A percentile compares a stretch with the other conserved stretches of the same genome.
Evolutionary conservation across 805 yeast species (phyloP).

Genomic region (Candida ortonii): DNA sequence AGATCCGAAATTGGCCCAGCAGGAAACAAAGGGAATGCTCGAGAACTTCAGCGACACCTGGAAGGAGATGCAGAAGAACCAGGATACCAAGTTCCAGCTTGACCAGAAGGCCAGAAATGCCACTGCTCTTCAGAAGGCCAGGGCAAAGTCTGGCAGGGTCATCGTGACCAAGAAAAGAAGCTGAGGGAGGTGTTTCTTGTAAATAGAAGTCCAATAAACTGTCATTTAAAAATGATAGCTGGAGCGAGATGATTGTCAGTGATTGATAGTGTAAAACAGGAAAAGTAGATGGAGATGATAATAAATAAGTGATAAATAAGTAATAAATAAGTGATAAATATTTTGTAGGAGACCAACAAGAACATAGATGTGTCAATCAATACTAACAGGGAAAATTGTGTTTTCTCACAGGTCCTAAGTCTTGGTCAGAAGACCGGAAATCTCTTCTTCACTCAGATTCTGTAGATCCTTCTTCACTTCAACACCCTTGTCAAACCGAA

Average conservation of each 20-base stretch:
- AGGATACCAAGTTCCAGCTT: slow-evolving; percentile 24
- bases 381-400: too few relatives aligned
- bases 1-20: slow-evolving; percentile 25
- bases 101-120: slow-evolving; percentile 30
- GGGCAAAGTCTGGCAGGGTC: slow-evolving; percentile 26
- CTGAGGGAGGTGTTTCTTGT: slow-evolving; percentile 2
- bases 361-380: too few relatives aligned
- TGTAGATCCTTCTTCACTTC: slow-evolving; percentile 49
- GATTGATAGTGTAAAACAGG: too few relatives aligned
- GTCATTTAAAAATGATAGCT: too few relatives aligned
- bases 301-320: slow-evolving; percentile 6
- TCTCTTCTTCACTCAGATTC: slow-evolving; percentile 45
- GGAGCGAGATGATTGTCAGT: too few relatives aligned
- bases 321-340: slow-evolving; percentile 11
- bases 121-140: slow-evolving; percentile 25
- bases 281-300: slow-evolving; percentile 1
- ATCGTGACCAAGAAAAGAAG: slow-evolving; percentile 28
- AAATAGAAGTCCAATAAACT: too few relatives aligned
- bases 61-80: slow-evolving; percentile 31
- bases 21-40: slow-evolving; percentile 30
- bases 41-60: slow-evolving; percentile 31
- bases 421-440: slow-evolving; percentile 34
- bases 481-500: slow-evolving; percentile 62
- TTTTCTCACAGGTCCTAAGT: slow-evolving; percentile 7
- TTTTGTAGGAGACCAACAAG: too few relatives aligned